These are phyloP conservation scores for Vigna unguiculata DNA, from an alignment of 306 rosid genomes.

Conservation along the genomic window DNA sequence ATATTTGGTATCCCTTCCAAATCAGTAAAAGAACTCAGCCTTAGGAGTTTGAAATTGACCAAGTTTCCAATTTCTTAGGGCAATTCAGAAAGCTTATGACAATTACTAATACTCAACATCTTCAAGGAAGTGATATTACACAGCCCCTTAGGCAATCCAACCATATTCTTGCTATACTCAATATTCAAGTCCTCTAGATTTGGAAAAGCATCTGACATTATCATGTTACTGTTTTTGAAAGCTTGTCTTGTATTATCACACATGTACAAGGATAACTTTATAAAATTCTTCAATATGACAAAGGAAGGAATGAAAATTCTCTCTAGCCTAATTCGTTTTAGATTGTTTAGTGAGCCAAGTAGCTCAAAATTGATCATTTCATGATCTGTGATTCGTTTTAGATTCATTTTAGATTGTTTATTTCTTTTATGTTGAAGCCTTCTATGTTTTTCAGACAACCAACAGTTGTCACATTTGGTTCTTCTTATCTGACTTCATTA, in stretches of 20 bases:
- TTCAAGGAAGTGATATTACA: constrained; percentile 44
- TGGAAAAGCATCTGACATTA: constrained; percentile 54
- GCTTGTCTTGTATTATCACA: constrained; percentile 56
- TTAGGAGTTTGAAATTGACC: constrained; percentile 52
- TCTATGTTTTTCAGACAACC: too few relatives aligned
- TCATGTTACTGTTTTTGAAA: constrained; percentile 38
- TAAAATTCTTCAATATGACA: constrained; percentile 42
- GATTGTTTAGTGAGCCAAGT: constrained; percentile 39
- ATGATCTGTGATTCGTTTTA: too few relatives aligned
- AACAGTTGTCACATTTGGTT: too few relatives aligned
- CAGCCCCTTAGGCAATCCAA: constrained; percentile 50
- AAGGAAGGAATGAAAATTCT: constrained; percentile 51
- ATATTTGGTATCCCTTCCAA: constrained; percentile 52
- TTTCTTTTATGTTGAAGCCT: too few relatives aligned
- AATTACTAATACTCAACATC: constrained; percentile 62
- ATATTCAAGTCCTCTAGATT: constrained; percentile 56
- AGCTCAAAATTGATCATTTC: constrained; percentile 43
- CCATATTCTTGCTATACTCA: constrained; percentile 58
- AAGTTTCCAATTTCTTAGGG: constrained; percentile 59
- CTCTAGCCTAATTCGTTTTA: constrained; percentile 62
- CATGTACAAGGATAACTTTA: constrained; percentile 60
- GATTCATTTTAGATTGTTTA: too few relatives aligned
- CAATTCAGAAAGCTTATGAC: constrained; percentile 57
- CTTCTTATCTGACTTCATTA: too few relatives aligned
- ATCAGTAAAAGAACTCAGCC: constrained; percentile 68